Evolutionary conservation across 352 stramenopile genomes (phyloP).

Genomic region (Phytophthora sansomeana): DNA sequence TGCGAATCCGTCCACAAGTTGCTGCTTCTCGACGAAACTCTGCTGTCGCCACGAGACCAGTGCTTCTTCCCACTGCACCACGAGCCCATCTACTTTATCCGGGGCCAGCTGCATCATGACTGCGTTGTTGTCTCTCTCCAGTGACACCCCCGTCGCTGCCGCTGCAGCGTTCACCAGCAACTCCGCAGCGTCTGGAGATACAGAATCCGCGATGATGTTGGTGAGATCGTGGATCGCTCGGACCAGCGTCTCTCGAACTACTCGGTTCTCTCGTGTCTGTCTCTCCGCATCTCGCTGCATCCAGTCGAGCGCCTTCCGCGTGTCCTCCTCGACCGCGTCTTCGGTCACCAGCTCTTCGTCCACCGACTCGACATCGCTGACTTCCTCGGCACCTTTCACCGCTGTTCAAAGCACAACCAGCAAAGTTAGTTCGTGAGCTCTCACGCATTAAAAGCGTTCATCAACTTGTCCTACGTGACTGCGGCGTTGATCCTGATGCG

Average conservation of each 20-base stretch:
- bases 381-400: not conserved
- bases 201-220: constrained; percentile 33
- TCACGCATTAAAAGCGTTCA: not conserved
- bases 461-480: constrained; percentile 25
- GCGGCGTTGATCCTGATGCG: constrained; percentile 15
- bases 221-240: constrained; percentile 40
- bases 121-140: constrained; percentile 33
- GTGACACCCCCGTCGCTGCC: constrained; percentile 23
- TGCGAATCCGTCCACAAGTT: constrained; percentile 24
- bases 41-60: constrained; percentile 47
- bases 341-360: not conserved
- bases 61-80: constrained; percentile 40
- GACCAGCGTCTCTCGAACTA: constrained; percentile 32
- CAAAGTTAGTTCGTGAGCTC: constrained; percentile 5
- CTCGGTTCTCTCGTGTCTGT: constrained; percentile 42
- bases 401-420: constrained; percentile 5
- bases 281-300: constrained; percentile 56
- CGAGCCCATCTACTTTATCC: constrained; percentile 33
- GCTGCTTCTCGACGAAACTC: constrained; percentile 21
- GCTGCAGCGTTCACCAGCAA: constrained; percentile 17
- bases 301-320: constrained; percentile 44
- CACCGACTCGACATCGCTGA: not conserved
- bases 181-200: constrained; percentile 15
- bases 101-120: constrained; percentile 12
- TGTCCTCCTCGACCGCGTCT: constrained; percentile 28